Evolutionary conservation across 2,329 filamentous ascomycete genomes (phyloP).

Genomic region (Colletotrichum tabaci): DNA sequence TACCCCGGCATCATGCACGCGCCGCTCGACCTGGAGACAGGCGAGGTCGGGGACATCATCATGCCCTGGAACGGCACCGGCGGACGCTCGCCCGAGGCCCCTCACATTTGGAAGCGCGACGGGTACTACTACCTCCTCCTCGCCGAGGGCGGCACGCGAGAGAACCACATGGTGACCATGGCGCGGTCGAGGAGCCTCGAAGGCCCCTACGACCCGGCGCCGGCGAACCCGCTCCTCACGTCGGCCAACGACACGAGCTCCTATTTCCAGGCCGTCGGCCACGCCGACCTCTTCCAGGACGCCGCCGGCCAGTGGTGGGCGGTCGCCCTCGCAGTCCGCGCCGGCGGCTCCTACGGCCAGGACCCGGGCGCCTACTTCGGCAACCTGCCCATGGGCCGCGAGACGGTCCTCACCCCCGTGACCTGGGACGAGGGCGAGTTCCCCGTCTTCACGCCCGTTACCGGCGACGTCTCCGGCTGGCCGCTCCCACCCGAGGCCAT

Average conservation of each 20-base stretch:
- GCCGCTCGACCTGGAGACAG: constrained; percentile 57
- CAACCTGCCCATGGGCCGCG: constrained; percentile 58
- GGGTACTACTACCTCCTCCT: constrained; percentile 68
- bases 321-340: constrained; percentile 58
- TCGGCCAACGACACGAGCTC: constrained; percentile 58
- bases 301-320: constrained; percentile 57
- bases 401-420: constrained; percentile 58
- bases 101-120: constrained; percentile 67
- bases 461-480: constrained; percentile 54
- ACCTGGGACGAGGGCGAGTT: constrained; percentile 54
- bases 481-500: constrained; percentile 53
- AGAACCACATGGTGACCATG: constrained; percentile 64
- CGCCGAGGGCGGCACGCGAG: constrained; percentile 66
- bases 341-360: constrained; percentile 48
- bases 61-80: constrained; percentile 65
- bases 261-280: constrained; percentile 69
- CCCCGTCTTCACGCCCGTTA: constrained; percentile 49
- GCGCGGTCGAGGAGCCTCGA: constrained; percentile 58
- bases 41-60: constrained; percentile 54
- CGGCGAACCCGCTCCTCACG: constrained; percentile 62
- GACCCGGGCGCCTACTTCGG: constrained; percentile 52
- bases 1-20: constrained; percentile 55
- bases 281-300: constrained; percentile 71
- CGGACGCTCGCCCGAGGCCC: constrained; percentile 63
- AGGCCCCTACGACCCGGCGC: constrained; percentile 61